phyloP scores from a whole-genome alignment of 441 rosid genomes.

The Biscutella auriculata region DNA sequence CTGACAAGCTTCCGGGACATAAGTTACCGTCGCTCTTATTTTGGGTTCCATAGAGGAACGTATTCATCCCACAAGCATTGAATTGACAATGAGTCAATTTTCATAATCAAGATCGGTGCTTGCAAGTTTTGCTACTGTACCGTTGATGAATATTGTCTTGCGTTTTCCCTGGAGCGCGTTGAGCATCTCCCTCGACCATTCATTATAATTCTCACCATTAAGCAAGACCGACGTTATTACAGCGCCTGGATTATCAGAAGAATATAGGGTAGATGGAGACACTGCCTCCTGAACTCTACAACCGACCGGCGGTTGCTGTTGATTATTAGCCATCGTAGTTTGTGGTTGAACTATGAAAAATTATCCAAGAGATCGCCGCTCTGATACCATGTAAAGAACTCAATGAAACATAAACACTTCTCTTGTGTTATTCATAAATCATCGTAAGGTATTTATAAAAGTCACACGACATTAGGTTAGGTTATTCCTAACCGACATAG shows the following conservation, averaged over 20 bases:
- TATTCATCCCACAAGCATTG: background rate
- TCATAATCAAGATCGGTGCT: background rate
- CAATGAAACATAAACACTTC: no score
- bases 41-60: background rate
- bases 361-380: no score
- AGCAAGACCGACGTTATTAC: background rate
- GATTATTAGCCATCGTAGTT: no score
- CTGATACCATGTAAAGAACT: no score
- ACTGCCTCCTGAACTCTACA: no score
- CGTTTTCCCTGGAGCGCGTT: background rate
- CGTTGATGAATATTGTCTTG: background rate
- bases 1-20: background rate
- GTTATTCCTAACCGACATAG: no score
- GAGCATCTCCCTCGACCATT: background rate
- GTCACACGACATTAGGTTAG: no score
- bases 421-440: no score
- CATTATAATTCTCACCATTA: background rate
- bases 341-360: no score
- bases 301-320: no score
- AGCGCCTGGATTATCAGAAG: background rate
- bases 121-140: background rate
- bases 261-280: no score
- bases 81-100: background rate
- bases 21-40: background rate
- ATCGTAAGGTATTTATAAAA: no score